phyloP scores from a whole-genome alignment of 1,284 basidiomycete genomes.

The Heliocybe sulcata region DNA sequence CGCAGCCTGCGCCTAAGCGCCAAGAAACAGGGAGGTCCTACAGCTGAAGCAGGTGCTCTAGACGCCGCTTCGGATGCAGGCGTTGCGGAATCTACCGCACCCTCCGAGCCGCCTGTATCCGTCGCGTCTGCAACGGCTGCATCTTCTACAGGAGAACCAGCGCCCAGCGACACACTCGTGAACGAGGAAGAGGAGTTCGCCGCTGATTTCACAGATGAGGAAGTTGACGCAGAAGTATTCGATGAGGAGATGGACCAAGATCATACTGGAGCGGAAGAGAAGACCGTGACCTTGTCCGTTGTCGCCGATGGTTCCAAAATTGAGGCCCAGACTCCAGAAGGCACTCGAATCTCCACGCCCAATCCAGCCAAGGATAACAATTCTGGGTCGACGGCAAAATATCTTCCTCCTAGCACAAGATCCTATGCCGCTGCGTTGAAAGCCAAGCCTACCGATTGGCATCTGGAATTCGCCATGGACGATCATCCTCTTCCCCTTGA shows the following conservation, averaged over 20 bases:
- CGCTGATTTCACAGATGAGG: slow-evolving; percentile 74
- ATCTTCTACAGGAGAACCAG: slow-evolving; percentile 23
- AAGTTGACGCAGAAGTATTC: slow-evolving; percentile 64
- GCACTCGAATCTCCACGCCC: slow-evolving; percentile 89
- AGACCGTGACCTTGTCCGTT: slow-evolving; percentile 81
- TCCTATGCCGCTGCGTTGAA: slow-evolving; percentile 96
- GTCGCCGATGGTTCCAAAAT: slow-evolving; percentile 85
- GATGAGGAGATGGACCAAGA: slow-evolving; percentile 72
- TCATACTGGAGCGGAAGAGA: slow-evolving; percentile 52
- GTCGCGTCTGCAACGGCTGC: slow-evolving; percentile 20
- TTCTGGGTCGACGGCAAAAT: slow-evolving; percentile 24
- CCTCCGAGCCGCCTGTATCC: slow-evolving; percentile 19
- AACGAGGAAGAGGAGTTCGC: slow-evolving; percentile 54
- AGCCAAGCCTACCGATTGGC: slow-evolving; percentile 90
- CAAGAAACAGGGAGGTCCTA: slow-evolving; percentile 37
- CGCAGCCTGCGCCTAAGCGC: slow-evolving; percentile 82
- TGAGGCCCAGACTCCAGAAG: slow-evolving; percentile 94
- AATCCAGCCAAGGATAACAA: slow-evolving; percentile 37
- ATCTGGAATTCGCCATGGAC: slow-evolving; percentile 92
- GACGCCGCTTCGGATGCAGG: slow-evolving; percentile 16
- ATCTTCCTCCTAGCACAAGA: slow-evolving; percentile 39
- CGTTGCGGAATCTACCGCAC: slow-evolving; percentile 11
- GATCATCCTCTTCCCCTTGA: slow-evolving; percentile 78
- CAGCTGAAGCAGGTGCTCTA: slow-evolving; percentile 15
- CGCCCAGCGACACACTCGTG: slow-evolving; percentile 47